These are phyloP conservation scores for Nicotiana tomentosiformis DNA, from an alignment of 257 asterid species.

Conservation along the genomic window DNA sequence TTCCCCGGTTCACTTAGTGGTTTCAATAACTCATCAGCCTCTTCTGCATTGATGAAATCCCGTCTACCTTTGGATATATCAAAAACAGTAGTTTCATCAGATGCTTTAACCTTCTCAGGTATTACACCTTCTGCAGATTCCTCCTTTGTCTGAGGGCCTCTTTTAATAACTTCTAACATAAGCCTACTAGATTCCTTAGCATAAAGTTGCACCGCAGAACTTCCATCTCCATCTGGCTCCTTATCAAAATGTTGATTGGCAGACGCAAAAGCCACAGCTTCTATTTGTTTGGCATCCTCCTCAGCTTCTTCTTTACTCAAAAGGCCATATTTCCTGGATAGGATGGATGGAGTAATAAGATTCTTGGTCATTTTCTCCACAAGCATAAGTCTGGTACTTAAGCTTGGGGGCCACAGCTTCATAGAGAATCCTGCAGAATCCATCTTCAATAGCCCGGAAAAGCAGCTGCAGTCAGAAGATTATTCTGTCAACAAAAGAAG, in stretches of 20 bases:
- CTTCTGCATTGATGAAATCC: constrained; percentile 47
- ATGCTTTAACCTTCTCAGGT: constrained; percentile 37
- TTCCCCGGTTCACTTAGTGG: constrained; percentile 51
- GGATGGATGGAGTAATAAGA: constrained; percentile 67
- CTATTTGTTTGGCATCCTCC: constrained; percentile 70
- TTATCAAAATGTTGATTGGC: constrained; percentile 65
- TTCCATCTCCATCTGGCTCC: constrained; percentile 88
- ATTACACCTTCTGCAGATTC: constrained; percentile 37
- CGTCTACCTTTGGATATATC: constrained; percentile 86
- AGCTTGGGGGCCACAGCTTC: constrained; percentile 86
- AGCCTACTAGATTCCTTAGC: constrained; percentile 91
- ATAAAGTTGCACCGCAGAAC: constrained; percentile 78
- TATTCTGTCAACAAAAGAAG: neutral
- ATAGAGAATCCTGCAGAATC: constrained; percentile 42
- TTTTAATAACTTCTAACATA: constrained; percentile 76
- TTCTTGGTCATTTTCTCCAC: constrained; percentile 74
- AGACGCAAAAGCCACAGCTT: constrained; percentile 53
- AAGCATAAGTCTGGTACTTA: constrained; percentile 59
- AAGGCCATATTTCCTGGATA: constrained; percentile 77
- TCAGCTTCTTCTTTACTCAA: constrained; percentile 73
- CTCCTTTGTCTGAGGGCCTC: constrained; percentile 56
- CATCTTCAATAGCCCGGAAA: constrained; percentile 44
- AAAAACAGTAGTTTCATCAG: constrained; percentile 41
- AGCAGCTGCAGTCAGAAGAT: neutral
- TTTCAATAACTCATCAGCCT: constrained; percentile 60